Conservation (phyloP, 1,284 basidiomycete species). For the Ganoderma lucidum region DNA sequence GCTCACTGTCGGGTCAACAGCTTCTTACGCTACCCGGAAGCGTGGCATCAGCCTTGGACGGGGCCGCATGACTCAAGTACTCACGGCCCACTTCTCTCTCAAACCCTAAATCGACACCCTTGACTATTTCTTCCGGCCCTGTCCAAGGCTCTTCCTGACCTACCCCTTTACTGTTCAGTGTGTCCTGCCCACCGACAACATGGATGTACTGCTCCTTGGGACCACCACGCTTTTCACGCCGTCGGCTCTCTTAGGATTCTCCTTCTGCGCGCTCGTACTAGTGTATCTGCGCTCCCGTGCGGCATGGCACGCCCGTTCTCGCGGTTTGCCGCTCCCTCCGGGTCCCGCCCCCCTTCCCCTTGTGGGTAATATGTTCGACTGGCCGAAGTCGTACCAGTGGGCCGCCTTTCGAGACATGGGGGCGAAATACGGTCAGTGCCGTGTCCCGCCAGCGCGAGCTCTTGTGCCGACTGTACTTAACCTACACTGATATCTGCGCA, state of each 20-base stretch:
- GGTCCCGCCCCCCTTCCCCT: not conserved
- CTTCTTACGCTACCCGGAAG: no score
- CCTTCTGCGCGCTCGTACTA: not conserved
- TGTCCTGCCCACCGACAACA: not conserved
- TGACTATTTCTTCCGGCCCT: no score
- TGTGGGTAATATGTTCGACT: conserved; percentile 5
- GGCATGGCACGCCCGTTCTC: not conserved
- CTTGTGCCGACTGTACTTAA: not conserved
- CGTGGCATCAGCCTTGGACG: no score
- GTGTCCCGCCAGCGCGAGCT: not conserved
- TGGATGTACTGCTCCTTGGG: not conserved
- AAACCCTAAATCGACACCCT: no score
- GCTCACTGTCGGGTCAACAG: not conserved
- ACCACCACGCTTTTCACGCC: not conserved
- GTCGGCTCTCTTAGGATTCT: not conserved
- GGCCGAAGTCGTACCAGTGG: not conserved
- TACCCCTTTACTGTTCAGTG: not conserved
- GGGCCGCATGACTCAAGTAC: no score
- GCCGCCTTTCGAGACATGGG: not conserved
- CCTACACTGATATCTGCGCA: not conserved
- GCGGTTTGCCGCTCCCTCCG: not conserved
- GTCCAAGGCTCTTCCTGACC: not conserved
- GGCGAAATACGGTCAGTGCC: not conserved
- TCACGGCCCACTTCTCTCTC: no score
- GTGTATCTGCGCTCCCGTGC: not conserved